Conservation (phyloP, 768 basidiomycete genomes). For the Rhodotorula taiwanensis region DNA sequence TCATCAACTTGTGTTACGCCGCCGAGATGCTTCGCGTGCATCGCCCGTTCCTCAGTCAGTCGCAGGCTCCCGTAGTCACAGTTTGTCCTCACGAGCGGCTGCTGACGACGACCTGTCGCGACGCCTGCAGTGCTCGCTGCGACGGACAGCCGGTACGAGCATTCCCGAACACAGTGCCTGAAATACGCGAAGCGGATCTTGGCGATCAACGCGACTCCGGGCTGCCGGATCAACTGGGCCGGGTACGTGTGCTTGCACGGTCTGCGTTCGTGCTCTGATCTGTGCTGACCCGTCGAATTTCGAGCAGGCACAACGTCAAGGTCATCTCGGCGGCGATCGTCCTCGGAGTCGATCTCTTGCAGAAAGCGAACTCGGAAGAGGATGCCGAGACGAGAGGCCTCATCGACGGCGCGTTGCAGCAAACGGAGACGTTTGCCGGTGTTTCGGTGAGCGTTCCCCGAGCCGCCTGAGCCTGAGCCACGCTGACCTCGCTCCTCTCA, state of each 20-base stretch:
- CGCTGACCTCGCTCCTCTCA: too few species aligned
- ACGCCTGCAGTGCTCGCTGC: conserved; percentile 16
- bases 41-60: conserved; percentile 23
- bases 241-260: not conserved
- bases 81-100: too few species aligned
- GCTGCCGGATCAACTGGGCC: not conserved
- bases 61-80: fast-evolving
- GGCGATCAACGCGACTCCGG: conserved; percentile 9
- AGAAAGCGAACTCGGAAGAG: conserved; percentile 19
- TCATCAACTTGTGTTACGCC: conserved; percentile 10
- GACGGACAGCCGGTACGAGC: conserved; percentile 13
- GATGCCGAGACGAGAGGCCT: not conserved
- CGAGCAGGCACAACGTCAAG: conserved; percentile 6
- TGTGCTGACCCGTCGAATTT: too few species aligned
- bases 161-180: conserved; percentile 18
- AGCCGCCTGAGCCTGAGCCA: too few species aligned
- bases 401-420: not conserved
- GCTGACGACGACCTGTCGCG: too few species aligned
- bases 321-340: conserved; percentile 8
- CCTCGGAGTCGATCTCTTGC: conserved; percentile 11
- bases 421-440: not conserved
- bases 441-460: not conserved
- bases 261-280: too few species aligned
- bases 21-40: conserved; percentile 23
- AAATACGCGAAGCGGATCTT: conserved; percentile 28